A percentile compares a stretch with the other conserved stretches of the same genome.
Evolutionary conservation across 208 protist genomes (phyloP).

Genomic region (Tritrichomonas musculus): DNA sequence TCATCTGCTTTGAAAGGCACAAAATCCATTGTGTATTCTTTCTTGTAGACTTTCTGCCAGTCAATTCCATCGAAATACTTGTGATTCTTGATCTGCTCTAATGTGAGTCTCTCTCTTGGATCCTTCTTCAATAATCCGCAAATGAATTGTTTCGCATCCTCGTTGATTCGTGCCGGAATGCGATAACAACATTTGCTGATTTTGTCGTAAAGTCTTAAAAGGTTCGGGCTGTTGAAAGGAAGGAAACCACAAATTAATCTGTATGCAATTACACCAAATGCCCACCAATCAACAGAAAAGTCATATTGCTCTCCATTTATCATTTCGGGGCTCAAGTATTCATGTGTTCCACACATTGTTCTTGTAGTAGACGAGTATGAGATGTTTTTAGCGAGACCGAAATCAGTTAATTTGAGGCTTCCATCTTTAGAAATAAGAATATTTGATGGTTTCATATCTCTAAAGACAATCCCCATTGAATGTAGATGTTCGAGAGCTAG

Average conservation of each 20-base stretch:
- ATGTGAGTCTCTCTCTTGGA: background rate
- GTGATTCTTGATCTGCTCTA: background rate
- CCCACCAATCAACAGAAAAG: background rate
- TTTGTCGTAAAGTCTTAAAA: background rate
- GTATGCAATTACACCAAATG: background rate
- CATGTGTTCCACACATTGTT: background rate
- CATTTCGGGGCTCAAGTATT: slow-evolving; percentile 4
- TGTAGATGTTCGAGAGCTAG: slow-evolving; percentile 3
- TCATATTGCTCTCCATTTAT: background rate
- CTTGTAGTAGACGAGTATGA: background rate
- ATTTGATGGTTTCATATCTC: slow-evolving; percentile 29
- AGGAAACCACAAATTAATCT: background rate
- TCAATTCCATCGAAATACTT: background rate
- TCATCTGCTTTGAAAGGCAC: too few relatives aligned
- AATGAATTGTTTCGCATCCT: background rate
- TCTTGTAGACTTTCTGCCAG: background rate
- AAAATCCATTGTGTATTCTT: slow-evolving; percentile 20
- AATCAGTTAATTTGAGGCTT: background rate
- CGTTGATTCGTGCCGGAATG: background rate
- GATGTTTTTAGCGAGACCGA: background rate
- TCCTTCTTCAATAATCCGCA: background rate
- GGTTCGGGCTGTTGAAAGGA: background rate
- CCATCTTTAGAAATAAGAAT: background rate
- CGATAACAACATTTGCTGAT: background rate
- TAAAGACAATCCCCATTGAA: background rate